Evolutionary conservation across 2,329 filamentous ascomycete genomes (phyloP).

Genomic region (Neobulgaria alba): DNA sequence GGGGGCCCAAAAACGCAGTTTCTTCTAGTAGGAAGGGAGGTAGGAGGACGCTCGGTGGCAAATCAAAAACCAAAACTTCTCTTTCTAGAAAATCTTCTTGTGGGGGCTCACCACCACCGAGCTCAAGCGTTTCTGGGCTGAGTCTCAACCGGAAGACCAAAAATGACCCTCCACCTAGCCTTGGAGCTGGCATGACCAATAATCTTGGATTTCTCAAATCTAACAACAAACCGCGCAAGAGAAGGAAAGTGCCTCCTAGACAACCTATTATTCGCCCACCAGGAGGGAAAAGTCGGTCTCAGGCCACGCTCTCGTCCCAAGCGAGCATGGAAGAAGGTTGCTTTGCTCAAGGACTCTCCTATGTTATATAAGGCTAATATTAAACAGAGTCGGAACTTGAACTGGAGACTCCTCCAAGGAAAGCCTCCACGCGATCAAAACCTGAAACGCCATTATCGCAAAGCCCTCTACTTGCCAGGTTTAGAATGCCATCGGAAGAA

Average conservation of each 20-base stretch:
- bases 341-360: neutral
- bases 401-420: neutral
- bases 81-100: too few relatives aligned
- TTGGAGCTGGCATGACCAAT: slow-evolving; percentile 14
- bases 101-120: too few relatives aligned
- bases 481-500: too few relatives aligned
- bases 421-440: neutral
- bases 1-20: too few relatives aligned
- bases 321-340: neutral
- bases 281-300: too few relatives aligned
- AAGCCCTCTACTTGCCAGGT: too few relatives aligned
- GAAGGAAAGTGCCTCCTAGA: too few relatives aligned
- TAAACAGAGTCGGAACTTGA: neutral
- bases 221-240: too few relatives aligned
- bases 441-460: neutral
- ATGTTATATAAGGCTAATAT: neutral
- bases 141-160: slow-evolving; percentile 16
- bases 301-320: neutral
- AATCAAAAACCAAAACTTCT: too few relatives aligned
- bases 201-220: neutral
- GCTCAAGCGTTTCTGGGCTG: slow-evolving; percentile 2
- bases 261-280: too few relatives aligned
- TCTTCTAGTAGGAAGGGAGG: neutral
- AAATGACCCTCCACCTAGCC: slow-evolving; percentile 4
- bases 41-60: slow-evolving; percentile 1